Percentiles rank a stretch among this genome's conserved stretches.
These are phyloP conservation scores for Jimgerdemannia flammicorona DNA, from an alignment of 192 early-diverging fungal genomes.

Conservation along the genomic window DNA sequence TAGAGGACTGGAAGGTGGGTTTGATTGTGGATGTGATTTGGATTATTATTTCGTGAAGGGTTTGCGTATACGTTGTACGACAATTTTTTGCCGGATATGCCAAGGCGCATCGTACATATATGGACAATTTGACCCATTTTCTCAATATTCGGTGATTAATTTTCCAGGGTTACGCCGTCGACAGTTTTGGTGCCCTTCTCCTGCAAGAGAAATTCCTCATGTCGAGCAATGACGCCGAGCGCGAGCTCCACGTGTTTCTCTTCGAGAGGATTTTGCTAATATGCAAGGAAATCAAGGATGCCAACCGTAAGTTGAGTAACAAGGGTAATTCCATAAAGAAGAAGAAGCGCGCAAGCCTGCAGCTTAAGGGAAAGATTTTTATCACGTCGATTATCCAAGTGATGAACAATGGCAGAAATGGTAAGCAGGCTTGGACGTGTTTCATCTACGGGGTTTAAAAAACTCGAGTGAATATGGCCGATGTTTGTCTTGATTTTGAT, in stretches of 20 bases:
- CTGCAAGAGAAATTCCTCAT: constrained; percentile 88
- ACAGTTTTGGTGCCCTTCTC: constrained; percentile 76
- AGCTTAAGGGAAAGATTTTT: constrained; percentile 87
- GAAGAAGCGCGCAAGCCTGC: constrained; percentile 54
- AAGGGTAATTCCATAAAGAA: constrained; percentile 49
- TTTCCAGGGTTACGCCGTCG: constrained; percentile 56
- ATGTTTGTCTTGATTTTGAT: not conserved
- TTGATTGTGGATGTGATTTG: too few species aligned
- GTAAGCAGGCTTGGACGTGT: constrained; percentile 1
- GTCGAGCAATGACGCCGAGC: constrained; percentile 72
- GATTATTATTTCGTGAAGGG: too few species aligned
- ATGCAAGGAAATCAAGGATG: constrained; percentile 76
- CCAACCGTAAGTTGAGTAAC: constrained; percentile 30
- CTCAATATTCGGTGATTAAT: not conserved
- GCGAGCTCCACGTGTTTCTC: constrained; percentile 82
- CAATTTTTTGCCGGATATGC: too few species aligned
- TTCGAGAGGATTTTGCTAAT: constrained; percentile 93
- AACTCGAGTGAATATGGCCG: too few species aligned
- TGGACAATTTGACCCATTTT: too few species aligned
- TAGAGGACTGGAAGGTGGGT: constrained; percentile 83
- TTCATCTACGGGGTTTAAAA: too few species aligned
- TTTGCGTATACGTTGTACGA: too few species aligned
- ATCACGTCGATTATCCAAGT: constrained; percentile 75
- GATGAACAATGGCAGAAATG: constrained; percentile 56
- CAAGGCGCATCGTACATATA: too few species aligned